Evolutionary conservation across 805 yeast genomes (phyloP), one percentile per base, ranked within the genome.

Genomic region (Yarrowia sp.): DNA sequence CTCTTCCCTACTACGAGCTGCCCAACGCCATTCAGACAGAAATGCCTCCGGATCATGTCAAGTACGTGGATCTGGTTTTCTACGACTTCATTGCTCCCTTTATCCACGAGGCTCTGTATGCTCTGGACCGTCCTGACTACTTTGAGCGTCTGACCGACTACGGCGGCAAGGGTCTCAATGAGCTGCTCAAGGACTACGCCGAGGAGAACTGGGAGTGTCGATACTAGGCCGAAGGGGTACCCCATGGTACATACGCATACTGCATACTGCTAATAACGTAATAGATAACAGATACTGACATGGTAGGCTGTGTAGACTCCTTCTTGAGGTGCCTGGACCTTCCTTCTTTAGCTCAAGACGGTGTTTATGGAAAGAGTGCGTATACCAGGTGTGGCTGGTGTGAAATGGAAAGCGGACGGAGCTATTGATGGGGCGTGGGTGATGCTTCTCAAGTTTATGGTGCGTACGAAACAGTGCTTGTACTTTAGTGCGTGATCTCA

Each of bases 1-100:
- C 90, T 1, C 83, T 89, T 56, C 79, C 80, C 0, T 79, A 82
- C 68, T 88, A 83, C 75, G 84, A 82, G 9, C 81, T 92, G 3
- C 97, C 98, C 10, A 93, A 92, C 73, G 96, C 91, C 13, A 85
- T 94, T 34, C 89, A 85, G 71, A 79, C 89, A 7, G 69, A 71
- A n/a, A 70, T 70, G 40, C 72, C 70, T 70, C 72, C 10, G 75
- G 76, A 13, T 63, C 68, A 1, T 74, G 76, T 3, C 73, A 75
- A 52, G 2, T 73, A 74, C 6, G 87, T 90, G 8, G 93, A 92
- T 73, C 83, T 93, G 36, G 86, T 94, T 0, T 93, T 88, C 76
- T 89, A 91, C 76, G 90, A 88, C 72, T 95, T 92, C 75, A 84
- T 94, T 72, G 82, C 84, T 68, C 80, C 83, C 2, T 83, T 83